Evolutionary conservation across 1,284 basidiomycete species (phyloP).

Genomic region (Gymnopus androsaceus): DNA sequence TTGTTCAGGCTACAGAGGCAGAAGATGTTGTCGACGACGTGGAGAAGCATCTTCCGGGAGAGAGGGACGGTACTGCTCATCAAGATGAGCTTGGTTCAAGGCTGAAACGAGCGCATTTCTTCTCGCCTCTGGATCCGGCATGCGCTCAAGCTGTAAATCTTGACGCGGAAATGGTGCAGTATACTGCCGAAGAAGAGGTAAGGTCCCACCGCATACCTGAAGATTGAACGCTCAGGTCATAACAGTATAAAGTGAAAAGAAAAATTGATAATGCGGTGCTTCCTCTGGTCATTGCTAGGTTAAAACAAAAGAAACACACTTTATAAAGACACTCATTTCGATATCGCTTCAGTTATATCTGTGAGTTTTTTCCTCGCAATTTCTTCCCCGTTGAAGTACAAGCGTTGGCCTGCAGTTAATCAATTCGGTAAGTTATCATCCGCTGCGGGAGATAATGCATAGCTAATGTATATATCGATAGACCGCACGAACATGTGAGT

Average conservation of each 20-base stretch:
- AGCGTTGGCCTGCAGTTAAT: slow-evolving; percentile 41
- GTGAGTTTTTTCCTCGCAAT: slow-evolving; percentile 32
- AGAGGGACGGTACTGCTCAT: slow-evolving; percentile 14
- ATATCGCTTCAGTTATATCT: slow-evolving; percentile 40
- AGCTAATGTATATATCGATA: slow-evolving; percentile 19
- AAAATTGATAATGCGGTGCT: slow-evolving; percentile 53
- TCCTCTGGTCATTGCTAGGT: slow-evolving; percentile 50
- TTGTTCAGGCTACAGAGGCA: not conserved
- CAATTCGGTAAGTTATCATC: slow-evolving; percentile 47
- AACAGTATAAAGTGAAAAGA: slow-evolving; percentile 25
- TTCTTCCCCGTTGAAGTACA: not conserved
- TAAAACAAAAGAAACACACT: too few species aligned
- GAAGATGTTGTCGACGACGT: slow-evolving; percentile 6
- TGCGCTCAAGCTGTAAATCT: slow-evolving; percentile 13
- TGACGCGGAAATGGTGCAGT: slow-evolving; percentile 14
- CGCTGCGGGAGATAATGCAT: not conserved
- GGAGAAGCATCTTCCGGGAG: slow-evolving; percentile 8
- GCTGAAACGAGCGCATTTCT: slow-evolving; percentile 10
- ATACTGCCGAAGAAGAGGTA: slow-evolving; percentile 17
- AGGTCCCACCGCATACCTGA: not conserved
- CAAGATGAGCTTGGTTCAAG: slow-evolving; percentile 11
- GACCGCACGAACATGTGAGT: slow-evolving; percentile 58
- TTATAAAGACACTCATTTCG: not conserved
- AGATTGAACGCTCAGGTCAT: not conserved
- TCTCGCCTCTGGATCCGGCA: slow-evolving; percentile 12